A percentile compares a stretch with the other conserved stretches of the same genome.
These are phyloP conservation scores for Tricholoma bakamatsutake DNA, from an alignment of 768 basidiomycete species.

Conservation along the genomic window DNA sequence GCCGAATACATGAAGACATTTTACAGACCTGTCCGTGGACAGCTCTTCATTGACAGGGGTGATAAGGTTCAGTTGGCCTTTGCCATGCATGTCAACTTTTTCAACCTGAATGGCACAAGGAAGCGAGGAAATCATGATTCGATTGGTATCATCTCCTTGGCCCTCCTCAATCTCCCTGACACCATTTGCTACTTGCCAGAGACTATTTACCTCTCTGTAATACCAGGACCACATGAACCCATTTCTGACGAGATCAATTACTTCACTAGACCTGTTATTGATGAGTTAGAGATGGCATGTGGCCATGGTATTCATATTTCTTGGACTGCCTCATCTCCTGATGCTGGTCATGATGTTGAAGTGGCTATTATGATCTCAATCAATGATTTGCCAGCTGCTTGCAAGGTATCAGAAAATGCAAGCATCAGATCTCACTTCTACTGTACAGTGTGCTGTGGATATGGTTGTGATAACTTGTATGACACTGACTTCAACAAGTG, in stretches of 20 bases:
- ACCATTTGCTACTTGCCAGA: conserved; percentile 25
- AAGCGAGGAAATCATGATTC: conserved; percentile 21
- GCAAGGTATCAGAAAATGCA: conserved; percentile 20
- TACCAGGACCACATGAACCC: conserved; percentile 25
- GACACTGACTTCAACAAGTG: conserved; percentile 13
- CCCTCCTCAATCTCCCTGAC: conserved; percentile 27
- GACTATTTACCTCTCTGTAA: conserved; percentile 27
- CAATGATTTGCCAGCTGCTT: conserved; percentile 25
- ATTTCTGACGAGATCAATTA: conserved; percentile 20
- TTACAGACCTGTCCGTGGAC: background rate
- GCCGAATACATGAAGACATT: conserved; percentile 1
- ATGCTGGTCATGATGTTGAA: background rate
- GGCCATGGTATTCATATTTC: conserved; percentile 14
- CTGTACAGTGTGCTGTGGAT: conserved; percentile 24
- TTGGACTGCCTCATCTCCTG: conserved; percentile 6
- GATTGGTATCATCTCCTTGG: conserved; percentile 25
- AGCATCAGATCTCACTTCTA: conserved; percentile 16
- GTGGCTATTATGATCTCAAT: background rate
- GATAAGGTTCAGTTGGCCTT: conserved; percentile 15
- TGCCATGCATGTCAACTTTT: conserved; percentile 26
- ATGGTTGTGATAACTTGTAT: conserved; percentile 5
- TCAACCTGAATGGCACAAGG: conserved; percentile 25
- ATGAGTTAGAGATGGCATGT: conserved; percentile 14
- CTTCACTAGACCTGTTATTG: conserved; percentile 22
- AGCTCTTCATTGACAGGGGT: conserved; percentile 2